Conservation (phyloP, 257 asterid species). For the Petunia secreta region DNA sequence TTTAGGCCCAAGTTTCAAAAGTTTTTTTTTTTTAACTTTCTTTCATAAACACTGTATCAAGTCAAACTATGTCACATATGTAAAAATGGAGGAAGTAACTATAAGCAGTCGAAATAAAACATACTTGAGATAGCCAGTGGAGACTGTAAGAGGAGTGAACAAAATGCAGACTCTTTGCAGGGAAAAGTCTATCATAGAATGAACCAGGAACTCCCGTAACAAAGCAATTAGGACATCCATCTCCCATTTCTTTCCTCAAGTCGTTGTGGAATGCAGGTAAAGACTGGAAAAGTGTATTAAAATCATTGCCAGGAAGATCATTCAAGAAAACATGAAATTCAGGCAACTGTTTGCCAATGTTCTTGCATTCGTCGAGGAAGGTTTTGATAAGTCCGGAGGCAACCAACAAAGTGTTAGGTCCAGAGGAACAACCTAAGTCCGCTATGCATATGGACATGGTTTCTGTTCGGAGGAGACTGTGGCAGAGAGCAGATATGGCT, state of each 20-base stretch:
- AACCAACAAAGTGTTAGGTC: background rate
- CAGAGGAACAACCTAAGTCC: too few relatives aligned
- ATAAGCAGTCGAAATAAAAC: background rate
- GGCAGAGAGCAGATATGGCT: too few relatives aligned
- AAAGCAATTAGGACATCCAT: background rate
- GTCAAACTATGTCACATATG: background rate
- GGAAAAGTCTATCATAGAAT: slow-evolving; percentile 14
- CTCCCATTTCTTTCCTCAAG: background rate
- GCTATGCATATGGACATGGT: too few relatives aligned
- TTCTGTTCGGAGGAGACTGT: too few relatives aligned
- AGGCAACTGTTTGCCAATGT: background rate
- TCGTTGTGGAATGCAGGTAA: background rate
- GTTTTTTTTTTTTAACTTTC: too few relatives aligned
- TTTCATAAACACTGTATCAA: background rate
- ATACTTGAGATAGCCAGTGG: slow-evolving; percentile 24
- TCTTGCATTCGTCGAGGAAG: background rate
- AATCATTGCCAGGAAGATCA: slow-evolving; percentile 19
- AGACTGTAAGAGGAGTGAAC: background rate
- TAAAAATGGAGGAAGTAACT: too few relatives aligned
- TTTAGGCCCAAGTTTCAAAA: too few relatives aligned
- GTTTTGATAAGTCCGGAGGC: background rate
- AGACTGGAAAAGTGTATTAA: slow-evolving; percentile 10
- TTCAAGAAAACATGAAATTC: background rate
- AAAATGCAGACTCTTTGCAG: slow-evolving; percentile 19
- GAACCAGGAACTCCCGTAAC: slow-evolving; percentile 16